Conservation (phyloP, 2,329 filamentous ascomycete genomes). For the Ilyonectria sp. region DNA sequence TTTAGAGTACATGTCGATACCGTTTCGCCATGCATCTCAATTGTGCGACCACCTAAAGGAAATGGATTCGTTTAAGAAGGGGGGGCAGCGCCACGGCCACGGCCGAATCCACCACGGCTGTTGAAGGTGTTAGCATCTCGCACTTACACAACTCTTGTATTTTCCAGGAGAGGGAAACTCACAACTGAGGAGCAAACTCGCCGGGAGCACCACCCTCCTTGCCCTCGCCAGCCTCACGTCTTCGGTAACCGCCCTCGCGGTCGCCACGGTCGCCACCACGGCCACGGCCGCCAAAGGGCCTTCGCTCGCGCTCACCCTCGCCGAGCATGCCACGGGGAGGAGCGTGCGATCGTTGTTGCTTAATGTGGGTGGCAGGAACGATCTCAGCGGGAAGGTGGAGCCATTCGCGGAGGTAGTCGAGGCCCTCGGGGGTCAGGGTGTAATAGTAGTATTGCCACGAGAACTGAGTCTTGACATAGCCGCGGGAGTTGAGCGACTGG, state of each 20-base stretch:
- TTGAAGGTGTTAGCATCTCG: conserved; percentile 54
- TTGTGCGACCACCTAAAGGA: conserved; percentile 60
- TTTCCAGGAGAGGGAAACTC: conserved; percentile 57
- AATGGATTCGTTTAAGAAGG: conserved; percentile 69
- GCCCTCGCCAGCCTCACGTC: conserved; percentile 87
- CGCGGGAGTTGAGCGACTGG: conserved; percentile 98
- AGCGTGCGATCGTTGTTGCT: conserved; percentile 99
- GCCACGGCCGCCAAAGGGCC: conserved; percentile 88
- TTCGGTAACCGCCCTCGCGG: conserved; percentile 92
- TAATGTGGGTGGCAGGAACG: conserved; percentile 99
- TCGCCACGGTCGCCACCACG: conserved; percentile 82
- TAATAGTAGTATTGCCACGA: conserved; percentile 99
- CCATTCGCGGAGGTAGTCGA: conserved; percentile 99
- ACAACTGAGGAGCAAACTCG: conserved; percentile 94
- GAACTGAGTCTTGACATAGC: conserved; percentile 99
- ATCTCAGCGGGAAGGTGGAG: conserved; percentile 99
- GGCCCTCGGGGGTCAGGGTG: conserved; percentile 98
- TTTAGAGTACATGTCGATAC: conserved; percentile 66
- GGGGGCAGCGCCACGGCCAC: conserved; percentile 86
- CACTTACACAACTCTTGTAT: conserved; percentile 7
- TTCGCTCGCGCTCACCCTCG: conserved; percentile 84
- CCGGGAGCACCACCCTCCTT: conserved; percentile 95
- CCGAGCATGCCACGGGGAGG: conserved; percentile 99
- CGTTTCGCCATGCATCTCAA: conserved; percentile 60
- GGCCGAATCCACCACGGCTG: conserved; percentile 89